Evolutionary conservation across 139 green algal species (phyloP).

Genomic region (Tetraselmis striata): DNA sequence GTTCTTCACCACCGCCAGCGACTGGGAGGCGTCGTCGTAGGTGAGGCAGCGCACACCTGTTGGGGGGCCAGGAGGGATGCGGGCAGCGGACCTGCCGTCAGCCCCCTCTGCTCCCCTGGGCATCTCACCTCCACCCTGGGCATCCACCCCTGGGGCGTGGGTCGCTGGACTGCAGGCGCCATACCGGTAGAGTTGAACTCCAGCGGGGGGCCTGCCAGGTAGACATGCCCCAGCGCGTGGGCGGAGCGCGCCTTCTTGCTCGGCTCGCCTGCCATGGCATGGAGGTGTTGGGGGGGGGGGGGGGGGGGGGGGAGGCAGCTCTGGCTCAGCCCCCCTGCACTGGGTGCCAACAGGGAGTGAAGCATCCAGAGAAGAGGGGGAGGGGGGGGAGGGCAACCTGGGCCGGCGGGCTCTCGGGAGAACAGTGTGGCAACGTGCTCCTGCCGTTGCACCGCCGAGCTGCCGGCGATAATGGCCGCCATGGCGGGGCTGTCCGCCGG

Average conservation of each 20-base stretch:
- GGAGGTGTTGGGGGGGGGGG: no score
- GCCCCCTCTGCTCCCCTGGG: no score
- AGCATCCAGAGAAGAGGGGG: no score
- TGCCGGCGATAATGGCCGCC: not conserved
- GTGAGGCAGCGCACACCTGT: constrained; percentile 38
- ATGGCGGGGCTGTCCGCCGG: not conserved
- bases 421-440: not conserved
- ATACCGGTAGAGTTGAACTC: not conserved
- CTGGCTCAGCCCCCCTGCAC: no score
- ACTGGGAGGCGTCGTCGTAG: constrained; percentile 45
- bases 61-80: constrained; percentile 23
- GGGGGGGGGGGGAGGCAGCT: no score
- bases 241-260: not conserved
- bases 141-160: no score
- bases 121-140: no score
- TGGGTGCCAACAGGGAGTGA: no score
- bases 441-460: not conserved
- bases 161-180: not conserved
- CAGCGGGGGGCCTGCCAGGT: not conserved
- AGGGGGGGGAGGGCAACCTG: no score
- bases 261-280: no score
- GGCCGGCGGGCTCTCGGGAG: not conserved
- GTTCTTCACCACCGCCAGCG: constrained; percentile 41
- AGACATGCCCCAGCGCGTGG: not conserved
- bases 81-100: no score